Base-by-base conservation (phyloP, 2,329 filamentous ascomycete species). In the Pseudocercospora musae region DNA sequence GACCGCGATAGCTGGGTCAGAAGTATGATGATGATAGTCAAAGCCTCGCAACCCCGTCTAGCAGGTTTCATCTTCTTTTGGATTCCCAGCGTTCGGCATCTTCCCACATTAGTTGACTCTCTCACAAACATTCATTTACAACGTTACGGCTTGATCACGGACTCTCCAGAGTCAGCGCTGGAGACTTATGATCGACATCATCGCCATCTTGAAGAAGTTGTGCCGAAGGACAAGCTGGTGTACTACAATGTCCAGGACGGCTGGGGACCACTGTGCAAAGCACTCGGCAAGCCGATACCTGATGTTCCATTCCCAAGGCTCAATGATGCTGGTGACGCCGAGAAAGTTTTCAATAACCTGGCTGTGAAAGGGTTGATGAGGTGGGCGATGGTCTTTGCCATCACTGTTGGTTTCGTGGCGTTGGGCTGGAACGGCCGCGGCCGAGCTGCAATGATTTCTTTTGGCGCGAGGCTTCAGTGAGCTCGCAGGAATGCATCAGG, bases 261-360 rank as follows among this genome's bases (percentile, higher is more conserved):
- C 9, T 76, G 73, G 73, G 65, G 64, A 33, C 69, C 70, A 8
- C 57, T 74, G 11, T 74, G 70, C 62, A 53, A 68, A 5, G 73
- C 71, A 31, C 62, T 75, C 23, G 67, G 61, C 1, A 58, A 63
- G n/a, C 40, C 62, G 0, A 56, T 71, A 7, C 72, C 73, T 6
- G 58, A 68, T 9, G 60, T 58, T 10, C 60, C 60, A 1, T 69
- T 71, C 48, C 72, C 71, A 10, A 59, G 50, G 29, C 31, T 60
- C 37, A 62, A 67, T 21, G 63, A 66, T 54, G 53, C 50, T 10
- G 57, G 56, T 6, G 64, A 63, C 23, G n/a, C 58, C 11, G 54
- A 66, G 44, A 27, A 46, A 21, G n/a, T 31, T 20, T 61, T 61
- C 20, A 62, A 57, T 20, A 46, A 57, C 5, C 20, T 58, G 15